Evolutionary conservation across 805 yeast genomes (phyloP).

Genomic region (Grigorovia transvaalensis): DNA sequence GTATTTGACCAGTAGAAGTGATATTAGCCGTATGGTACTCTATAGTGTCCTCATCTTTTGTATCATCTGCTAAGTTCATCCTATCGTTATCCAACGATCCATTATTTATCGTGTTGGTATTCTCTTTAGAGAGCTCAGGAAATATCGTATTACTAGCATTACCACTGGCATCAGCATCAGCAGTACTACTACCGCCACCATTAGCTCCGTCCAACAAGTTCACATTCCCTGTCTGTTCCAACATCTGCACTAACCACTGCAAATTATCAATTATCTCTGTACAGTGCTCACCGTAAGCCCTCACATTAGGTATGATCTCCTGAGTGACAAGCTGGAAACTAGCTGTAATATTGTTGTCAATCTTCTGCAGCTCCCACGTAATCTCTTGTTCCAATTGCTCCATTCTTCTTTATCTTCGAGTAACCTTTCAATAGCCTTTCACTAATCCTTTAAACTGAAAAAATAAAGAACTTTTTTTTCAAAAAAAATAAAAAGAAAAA

Average conservation of each 20-base stretch:
- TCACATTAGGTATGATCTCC: conserved; percentile 56
- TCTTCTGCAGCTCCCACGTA: conserved; percentile 64
- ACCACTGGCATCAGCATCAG: background rate
- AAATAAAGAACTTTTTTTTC: background rate
- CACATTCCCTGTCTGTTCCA: conserved; percentile 66
- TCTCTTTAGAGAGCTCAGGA: background rate
- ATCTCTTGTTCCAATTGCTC: conserved; percentile 73
- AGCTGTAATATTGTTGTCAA: conserved; percentile 60
- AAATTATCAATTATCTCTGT: conserved; percentile 55
- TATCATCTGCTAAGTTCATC: background rate
- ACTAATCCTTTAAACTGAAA: background rate
- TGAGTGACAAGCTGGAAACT: conserved; percentile 62
- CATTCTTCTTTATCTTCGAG: conserved; percentile 15
- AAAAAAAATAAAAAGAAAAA: background rate
- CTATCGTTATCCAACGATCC: background rate
- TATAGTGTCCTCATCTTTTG: conserved; percentile 1
- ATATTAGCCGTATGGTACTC: conserved; percentile 17
- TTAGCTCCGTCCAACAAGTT: conserved; percentile 28
- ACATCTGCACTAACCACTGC: conserved; percentile 66
- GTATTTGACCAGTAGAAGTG: conserved; percentile 18
- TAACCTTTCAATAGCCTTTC: background rate
- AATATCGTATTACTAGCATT: background rate
- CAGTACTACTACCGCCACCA: background rate
- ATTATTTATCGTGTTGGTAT: background rate
- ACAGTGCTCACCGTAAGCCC: conserved; percentile 48